These are phyloP conservation scores for Phlyctochytrium bullatum DNA, from an alignment of 192 early-diverging fungal species.

Conservation along the genomic window DNA sequence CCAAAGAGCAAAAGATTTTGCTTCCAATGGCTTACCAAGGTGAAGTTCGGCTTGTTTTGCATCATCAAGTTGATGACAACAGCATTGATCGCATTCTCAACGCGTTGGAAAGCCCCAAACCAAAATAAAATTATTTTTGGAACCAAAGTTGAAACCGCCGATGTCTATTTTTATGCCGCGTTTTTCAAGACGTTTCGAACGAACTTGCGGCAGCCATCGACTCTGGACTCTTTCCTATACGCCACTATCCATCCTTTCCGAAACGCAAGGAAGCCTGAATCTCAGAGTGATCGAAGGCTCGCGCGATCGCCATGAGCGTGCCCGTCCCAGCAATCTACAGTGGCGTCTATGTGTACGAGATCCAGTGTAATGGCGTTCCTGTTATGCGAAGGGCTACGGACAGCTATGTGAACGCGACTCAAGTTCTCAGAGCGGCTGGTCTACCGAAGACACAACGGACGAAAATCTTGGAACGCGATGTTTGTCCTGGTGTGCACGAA, in stretches of 20 bases:
- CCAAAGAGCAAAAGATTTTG: too few relatives aligned
- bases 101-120: too few relatives aligned
- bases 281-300: background rate
- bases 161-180: too few relatives aligned
- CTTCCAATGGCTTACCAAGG: slow-evolving; percentile 40
- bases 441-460: slow-evolving; percentile 94
- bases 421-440: slow-evolving; percentile 93
- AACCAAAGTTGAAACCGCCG: too few relatives aligned
- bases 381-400: slow-evolving; percentile 81
- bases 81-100: too few relatives aligned
- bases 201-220: too few relatives aligned
- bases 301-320: background rate
- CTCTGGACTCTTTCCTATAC: too few relatives aligned
- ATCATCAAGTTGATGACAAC: slow-evolving; percentile 57
- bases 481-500: slow-evolving; percentile 85
- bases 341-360: slow-evolving; percentile 68
- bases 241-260: background rate
- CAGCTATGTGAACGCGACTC: slow-evolving; percentile 94
- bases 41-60: slow-evolving; percentile 61
- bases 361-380: slow-evolving; percentile 64
- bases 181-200: too few relatives aligned
- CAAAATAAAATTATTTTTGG: too few relatives aligned
- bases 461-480: slow-evolving; percentile 90
- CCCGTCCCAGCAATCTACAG: slow-evolving; percentile 40
- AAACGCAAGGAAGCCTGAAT: background rate